phyloP scores from a whole-genome alignment of 2,329 filamentous ascomycete genomes.

The Cadophora sp. region DNA sequence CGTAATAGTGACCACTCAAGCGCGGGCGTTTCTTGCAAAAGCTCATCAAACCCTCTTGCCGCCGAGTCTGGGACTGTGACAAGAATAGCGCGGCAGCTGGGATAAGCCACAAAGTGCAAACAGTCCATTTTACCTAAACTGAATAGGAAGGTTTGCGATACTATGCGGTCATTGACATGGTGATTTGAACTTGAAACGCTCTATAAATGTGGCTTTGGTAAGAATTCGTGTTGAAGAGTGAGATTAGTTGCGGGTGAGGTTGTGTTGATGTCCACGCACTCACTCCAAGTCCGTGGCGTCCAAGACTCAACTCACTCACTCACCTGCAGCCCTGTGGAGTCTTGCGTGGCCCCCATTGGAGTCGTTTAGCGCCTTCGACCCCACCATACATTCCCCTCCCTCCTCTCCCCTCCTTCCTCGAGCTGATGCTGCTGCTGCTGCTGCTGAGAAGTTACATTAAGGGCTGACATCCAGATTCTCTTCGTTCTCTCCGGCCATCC shows the following conservation, averaged over 20 bases:
- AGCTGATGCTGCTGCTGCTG: slow-evolving; percentile 4
- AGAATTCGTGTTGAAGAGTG: background rate
- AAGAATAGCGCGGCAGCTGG: slow-evolving; percentile 24
- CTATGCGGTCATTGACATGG: slow-evolving; percentile 18
- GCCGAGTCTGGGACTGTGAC: slow-evolving; percentile 14
- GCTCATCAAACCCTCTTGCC: slow-evolving; percentile 1
- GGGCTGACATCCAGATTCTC: slow-evolving; percentile 25
- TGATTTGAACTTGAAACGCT: slow-evolving; percentile 21
- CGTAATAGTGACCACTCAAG: slow-evolving; percentile 14
- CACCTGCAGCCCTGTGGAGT: slow-evolving; percentile 24
- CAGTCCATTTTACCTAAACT: slow-evolving; percentile 8
- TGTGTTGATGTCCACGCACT: slow-evolving; percentile 1
- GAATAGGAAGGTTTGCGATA: slow-evolving; percentile 6
- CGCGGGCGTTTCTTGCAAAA: slow-evolving; percentile 9
- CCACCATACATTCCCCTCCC: slow-evolving; percentile 21
- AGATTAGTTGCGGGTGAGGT: background rate
- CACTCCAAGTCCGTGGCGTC: background rate
- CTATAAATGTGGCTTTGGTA: slow-evolving; percentile 13
- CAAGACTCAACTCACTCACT: background rate
- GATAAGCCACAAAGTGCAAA: slow-evolving; percentile 23
- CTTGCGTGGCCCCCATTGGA: slow-evolving; percentile 5
- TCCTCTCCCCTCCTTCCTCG: background rate
- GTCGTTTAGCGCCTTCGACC: slow-evolving; percentile 15
- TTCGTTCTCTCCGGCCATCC: slow-evolving; percentile 20
- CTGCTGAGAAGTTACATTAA: slow-evolving; percentile 27